Conservation (phyloP, 768 basidiomycete species). For the Pholiota microspora region DNA sequence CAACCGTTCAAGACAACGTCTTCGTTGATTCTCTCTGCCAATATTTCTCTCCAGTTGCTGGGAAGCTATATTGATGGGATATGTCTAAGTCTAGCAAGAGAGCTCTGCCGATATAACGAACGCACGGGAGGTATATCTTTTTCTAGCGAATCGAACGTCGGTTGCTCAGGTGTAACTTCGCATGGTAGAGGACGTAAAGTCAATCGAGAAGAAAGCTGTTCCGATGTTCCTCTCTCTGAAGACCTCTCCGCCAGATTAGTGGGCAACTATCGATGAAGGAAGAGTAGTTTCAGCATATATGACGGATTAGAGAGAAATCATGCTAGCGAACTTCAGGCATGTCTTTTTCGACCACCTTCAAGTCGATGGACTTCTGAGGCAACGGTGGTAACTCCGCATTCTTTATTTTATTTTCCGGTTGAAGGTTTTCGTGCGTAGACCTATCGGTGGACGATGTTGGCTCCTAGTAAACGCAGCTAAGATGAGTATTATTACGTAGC, state of each 20-base stretch:
- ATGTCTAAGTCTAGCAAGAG: background rate
- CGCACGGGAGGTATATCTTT: constrained; percentile 16
- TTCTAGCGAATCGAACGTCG: background rate
- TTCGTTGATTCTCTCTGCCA: constrained; percentile 16
- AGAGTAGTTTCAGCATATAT: background rate
- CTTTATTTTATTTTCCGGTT: background rate
- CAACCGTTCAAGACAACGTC: background rate
- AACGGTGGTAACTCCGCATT: constrained; percentile 50
- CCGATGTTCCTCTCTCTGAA: background rate
- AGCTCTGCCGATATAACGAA: background rate
- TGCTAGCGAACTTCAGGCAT: background rate
- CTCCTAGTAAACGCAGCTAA: background rate
- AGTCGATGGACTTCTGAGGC: constrained; percentile 21
- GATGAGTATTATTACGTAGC: background rate
- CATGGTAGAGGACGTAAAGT: background rate
- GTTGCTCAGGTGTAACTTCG: background rate
- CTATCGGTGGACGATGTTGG: background rate
- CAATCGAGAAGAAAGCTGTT: background rate
- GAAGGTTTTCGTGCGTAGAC: background rate
- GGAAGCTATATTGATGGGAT: constrained; percentile 29
- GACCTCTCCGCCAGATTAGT: background rate
- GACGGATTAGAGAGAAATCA: too few species aligned
- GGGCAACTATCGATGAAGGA: constrained; percentile 7
- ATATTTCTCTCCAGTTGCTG: constrained; percentile 32
- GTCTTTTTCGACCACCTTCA: constrained; percentile 13